Percentiles rank a stretch among this genome's conserved stretches.
Evolutionary conservation across 2,329 filamentous ascomycete species (phyloP).

Genomic region (Epichloe elymi): DNA sequence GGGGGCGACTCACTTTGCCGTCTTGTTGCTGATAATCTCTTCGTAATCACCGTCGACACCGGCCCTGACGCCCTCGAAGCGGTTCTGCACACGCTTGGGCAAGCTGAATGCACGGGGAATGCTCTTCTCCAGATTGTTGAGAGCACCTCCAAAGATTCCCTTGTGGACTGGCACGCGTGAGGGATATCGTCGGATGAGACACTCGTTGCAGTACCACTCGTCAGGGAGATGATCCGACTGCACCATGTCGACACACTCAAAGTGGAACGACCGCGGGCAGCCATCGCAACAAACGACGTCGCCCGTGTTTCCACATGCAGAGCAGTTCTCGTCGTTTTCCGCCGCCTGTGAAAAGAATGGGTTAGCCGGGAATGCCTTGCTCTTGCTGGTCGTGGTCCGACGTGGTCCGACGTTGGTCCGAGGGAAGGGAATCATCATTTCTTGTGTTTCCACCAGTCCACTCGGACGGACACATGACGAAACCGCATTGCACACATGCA

Average conservation of each 20-base stretch:
- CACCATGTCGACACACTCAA: constrained; percentile 74
- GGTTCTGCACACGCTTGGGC: constrained; percentile 55
- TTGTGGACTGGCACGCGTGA: constrained; percentile 31
- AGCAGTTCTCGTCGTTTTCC: constrained; percentile 85
- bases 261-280: constrained; percentile 82
- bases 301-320: constrained; percentile 70
- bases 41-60: constrained; percentile 70
- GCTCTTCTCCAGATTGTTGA: constrained; percentile 51
- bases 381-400: neutral
- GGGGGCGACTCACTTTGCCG: constrained; percentile 42
- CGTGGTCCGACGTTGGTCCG: neutral
- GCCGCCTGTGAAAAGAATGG: constrained; percentile 16
- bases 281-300: constrained; percentile 88
- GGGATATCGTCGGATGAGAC: constrained; percentile 38
- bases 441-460: neutral
- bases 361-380: constrained; percentile 18
- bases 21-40: constrained; percentile 48
- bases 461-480: neutral
- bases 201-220: constrained; percentile 78
- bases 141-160: constrained; percentile 48
- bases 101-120: constrained; percentile 63
- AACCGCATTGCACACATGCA: constrained; percentile 1
- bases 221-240: constrained; percentile 53
- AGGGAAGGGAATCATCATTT: neutral
- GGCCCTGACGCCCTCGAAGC: constrained; percentile 69